Conservation (phyloP, 352 stramenopile genomes). For the Globisporangium irregulare region DNA sequence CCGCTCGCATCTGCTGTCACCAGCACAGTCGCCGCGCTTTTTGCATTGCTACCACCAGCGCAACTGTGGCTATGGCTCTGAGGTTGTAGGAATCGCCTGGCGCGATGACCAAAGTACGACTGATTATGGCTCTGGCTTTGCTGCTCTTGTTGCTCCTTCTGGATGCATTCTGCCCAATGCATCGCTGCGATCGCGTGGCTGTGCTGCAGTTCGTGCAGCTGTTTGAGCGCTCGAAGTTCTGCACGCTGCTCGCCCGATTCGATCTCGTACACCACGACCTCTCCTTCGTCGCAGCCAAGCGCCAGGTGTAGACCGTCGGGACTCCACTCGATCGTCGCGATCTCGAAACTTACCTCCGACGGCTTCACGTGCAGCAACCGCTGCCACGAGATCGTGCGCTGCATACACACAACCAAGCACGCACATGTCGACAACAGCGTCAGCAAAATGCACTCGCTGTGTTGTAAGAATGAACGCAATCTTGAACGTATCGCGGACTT, state of each 20-base stretch:
- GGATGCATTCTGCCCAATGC: conserved; percentile 31
- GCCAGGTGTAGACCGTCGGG: conserved; percentile 62
- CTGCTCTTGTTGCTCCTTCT: not conserved
- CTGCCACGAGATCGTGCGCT: conserved; percentile 80
- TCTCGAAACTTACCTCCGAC: conserved; percentile 52
- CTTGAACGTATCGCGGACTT: conserved; percentile 16
- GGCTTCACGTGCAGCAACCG: conserved; percentile 67
- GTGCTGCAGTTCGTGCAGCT: conserved; percentile 36
- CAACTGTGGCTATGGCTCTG: not conserved
- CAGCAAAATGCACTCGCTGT: not conserved
- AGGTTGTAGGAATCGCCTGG: conserved; percentile 26
- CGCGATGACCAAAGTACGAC: conserved; percentile 32
- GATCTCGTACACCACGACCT: conserved; percentile 70
- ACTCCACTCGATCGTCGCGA: conserved; percentile 57
- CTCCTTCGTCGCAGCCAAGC: conserved; percentile 64
- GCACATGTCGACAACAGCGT: not conserved
- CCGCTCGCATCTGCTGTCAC: conserved; percentile 42
- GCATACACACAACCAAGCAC: not conserved
- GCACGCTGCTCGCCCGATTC: conserved; percentile 38
- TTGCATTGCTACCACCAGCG: not conserved
- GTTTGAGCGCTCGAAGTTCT: conserved; percentile 21
- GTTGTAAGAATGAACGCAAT: too few species aligned
- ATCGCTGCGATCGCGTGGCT: conserved; percentile 46
- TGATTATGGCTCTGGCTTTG: conserved; percentile 15
- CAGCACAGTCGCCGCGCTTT: conserved; percentile 24